phyloP scores from a whole-genome alignment of 352 stramenopile species.

The Halophytophthora polymorphica region DNA sequence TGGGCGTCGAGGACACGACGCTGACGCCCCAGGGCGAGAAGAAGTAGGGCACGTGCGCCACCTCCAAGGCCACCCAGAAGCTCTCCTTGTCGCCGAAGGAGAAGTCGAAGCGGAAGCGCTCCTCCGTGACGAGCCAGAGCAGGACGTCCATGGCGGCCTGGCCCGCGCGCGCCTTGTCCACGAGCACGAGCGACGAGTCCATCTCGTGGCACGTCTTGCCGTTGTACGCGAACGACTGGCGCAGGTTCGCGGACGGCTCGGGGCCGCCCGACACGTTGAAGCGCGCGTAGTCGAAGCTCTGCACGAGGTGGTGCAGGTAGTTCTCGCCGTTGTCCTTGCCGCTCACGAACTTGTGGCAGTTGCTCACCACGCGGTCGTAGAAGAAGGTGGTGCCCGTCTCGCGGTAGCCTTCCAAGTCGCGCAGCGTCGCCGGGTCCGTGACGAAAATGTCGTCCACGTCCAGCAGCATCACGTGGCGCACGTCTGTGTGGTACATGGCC shows the following conservation, averaged over 20 bases:
- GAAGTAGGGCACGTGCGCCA: conserved; percentile 16
- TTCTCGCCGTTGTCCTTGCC: conserved; percentile 11
- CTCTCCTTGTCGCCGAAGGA: conserved; percentile 25
- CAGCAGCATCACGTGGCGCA: conserved; percentile 20
- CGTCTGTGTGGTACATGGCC: conserved; percentile 18
- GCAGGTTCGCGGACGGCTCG: conserved; percentile 23
- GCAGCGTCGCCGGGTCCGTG: conserved; percentile 26
- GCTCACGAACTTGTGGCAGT: conserved; percentile 28
- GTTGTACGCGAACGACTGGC: conserved; percentile 29
- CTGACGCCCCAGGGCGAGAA: conserved; percentile 25
- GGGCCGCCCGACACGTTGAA: conserved; percentile 14
- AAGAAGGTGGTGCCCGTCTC: conserved; percentile 38
- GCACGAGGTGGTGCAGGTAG: conserved; percentile 30
- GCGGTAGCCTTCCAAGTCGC: conserved; percentile 24
- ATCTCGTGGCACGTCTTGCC: conserved; percentile 38
- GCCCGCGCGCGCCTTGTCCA: conserved; percentile 19
- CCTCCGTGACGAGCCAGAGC: conserved; percentile 12
- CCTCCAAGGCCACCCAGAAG: conserved; percentile 26
- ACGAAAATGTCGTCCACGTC: conserved; percentile 40
- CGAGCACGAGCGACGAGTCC: conserved; percentile 46
- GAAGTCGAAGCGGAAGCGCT: conserved; percentile 13
- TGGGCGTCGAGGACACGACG: conserved; percentile 10
- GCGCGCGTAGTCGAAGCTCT: conserved; percentile 32
- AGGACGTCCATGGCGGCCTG: conserved; percentile 8
- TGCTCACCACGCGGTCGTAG: conserved; percentile 44